Conservation (phyloP, 352 stramenopile species). For the Globisporangium emineosum region DNA sequence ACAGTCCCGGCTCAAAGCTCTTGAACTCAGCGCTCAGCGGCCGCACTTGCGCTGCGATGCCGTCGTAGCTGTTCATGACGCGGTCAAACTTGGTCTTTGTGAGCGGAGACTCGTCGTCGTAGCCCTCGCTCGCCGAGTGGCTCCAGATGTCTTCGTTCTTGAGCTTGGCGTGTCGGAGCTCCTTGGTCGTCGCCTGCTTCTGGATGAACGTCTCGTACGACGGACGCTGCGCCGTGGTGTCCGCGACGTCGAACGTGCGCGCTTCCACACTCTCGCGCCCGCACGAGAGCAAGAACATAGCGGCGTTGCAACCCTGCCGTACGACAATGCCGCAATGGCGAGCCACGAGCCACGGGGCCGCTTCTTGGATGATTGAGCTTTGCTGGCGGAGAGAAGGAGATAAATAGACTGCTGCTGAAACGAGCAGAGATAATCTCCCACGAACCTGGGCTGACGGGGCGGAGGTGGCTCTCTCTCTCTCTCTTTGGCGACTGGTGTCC, state of each 20-base stretch:
- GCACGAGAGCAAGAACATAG: slow-evolving; percentile 39
- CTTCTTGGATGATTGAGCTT: not conserved
- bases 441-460: not conserved
- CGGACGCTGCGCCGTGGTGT: not conserved
- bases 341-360: not conserved
- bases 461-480: not conserved
- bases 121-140: slow-evolving; percentile 18
- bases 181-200: slow-evolving; percentile 12
- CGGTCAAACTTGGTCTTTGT: slow-evolving; percentile 9
- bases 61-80: slow-evolving; percentile 34
- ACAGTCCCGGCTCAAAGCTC: slow-evolving; percentile 16
- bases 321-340: not conserved
- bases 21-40: slow-evolving; percentile 10
- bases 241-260: slow-evolving; percentile 4
- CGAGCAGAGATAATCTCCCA: no score
- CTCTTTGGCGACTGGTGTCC: not conserved
- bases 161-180: slow-evolving; percentile 9
- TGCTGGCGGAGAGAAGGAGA: no score
- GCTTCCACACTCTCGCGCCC: slow-evolving; percentile 27
- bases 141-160: slow-evolving; percentile 22
- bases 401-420: no score
- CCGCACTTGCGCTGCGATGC: slow-evolving; percentile 25
- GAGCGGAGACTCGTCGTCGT: slow-evolving; percentile 11
- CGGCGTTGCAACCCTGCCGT: not conserved
- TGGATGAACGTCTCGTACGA: slow-evolving; percentile 24